Evolutionary conservation across 495 filamentous ascomycete species (phyloP), one percentile per base, ranked within the genome.

Genomic region (Aspergillus nidulans): DNA sequence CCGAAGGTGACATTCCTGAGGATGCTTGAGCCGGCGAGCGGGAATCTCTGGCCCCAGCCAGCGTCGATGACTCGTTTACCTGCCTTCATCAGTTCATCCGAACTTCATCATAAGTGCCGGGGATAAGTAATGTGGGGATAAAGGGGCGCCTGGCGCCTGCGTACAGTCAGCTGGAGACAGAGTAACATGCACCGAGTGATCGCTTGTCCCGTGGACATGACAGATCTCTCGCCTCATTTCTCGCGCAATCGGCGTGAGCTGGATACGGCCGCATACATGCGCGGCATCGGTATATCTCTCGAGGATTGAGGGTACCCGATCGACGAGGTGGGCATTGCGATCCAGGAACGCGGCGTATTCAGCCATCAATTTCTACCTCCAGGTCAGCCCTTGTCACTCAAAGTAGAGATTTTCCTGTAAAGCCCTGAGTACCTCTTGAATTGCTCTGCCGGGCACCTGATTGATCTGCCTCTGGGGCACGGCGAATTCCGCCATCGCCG

Each of bases 41-140:
- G 88, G 69, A 95, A 90, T n/a, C 90, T 76, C 69, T 96, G 82
- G n/a, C 88, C 91, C 90, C 90, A 95, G 18, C 90, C 88, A 40
- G 82, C 83, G 54, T 91, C 84, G 30, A 96, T 72, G 18, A 96
- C 77, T 59, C 85, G 78, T 64, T 77, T 83, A 41, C 87, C 88
- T 73, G 36, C 3, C 10, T 26, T n/a, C 59, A 53, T 28, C 2
- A 46, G 19, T 16, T 9, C 38, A 18, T 15, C 16, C n/a, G n/a
- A n/a, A n/a, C n/a, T n/a, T n/a, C n/a, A n/a, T n/a, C n/a, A n/a
- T n/a, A n/a, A n/a, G n/a, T 40, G 6, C 38, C 5, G 4, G 4
- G 26, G 9, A 28, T 4, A 28, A 9, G 26, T 5, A 28, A 28
- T 4, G 26, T 9, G 26, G 26, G 26, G 26, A 9, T 4, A 28